These are phyloP conservation scores for Spatholobus suberectus DNA, from an alignment of 306 rosid species.

Conservation along the genomic window DNA sequence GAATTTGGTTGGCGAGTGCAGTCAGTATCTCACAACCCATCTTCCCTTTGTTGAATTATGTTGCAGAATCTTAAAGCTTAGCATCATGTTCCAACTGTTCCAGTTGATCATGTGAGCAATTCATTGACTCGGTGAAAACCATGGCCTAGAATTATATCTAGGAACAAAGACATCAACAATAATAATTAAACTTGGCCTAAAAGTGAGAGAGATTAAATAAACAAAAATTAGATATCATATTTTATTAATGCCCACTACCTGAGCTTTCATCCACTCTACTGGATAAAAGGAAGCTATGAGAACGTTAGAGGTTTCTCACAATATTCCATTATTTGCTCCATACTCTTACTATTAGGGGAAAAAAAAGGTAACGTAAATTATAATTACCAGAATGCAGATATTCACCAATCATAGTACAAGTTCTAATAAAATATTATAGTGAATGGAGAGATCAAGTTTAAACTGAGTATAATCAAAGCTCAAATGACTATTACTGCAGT, in stretches of 20 bases:
- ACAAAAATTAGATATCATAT: too few species aligned
- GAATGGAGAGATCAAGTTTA: neutral
- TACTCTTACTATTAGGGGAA: slow-evolving; percentile 23
- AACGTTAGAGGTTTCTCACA: too few species aligned
- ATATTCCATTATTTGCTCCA: slow-evolving; percentile 38
- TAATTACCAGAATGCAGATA: neutral
- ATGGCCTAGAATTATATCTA: slow-evolving; percentile 50
- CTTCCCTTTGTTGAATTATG: slow-evolving; percentile 49
- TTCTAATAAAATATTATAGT: neutral
- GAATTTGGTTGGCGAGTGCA: slow-evolving; percentile 44
- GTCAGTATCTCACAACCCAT: slow-evolving; percentile 39
- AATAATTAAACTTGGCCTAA: too few species aligned
- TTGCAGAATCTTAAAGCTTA: slow-evolving; percentile 58
- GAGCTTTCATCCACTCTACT: too few species aligned
- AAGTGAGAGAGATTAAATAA: too few species aligned
- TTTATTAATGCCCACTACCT: too few species aligned
- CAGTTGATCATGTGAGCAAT: slow-evolving; percentile 47
- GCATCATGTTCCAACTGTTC: slow-evolving; percentile 44
- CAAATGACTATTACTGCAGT: neutral
- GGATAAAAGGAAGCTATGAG: too few species aligned
- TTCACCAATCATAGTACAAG: neutral
- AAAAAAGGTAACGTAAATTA: slow-evolving; percentile 25
- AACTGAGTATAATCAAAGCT: neutral
- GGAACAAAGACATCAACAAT: too few species aligned
- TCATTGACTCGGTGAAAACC: slow-evolving; percentile 49